phyloP scores from a whole-genome alignment of 2,329 filamentous ascomycete genomes.

The Didymella lethalis region DNA sequence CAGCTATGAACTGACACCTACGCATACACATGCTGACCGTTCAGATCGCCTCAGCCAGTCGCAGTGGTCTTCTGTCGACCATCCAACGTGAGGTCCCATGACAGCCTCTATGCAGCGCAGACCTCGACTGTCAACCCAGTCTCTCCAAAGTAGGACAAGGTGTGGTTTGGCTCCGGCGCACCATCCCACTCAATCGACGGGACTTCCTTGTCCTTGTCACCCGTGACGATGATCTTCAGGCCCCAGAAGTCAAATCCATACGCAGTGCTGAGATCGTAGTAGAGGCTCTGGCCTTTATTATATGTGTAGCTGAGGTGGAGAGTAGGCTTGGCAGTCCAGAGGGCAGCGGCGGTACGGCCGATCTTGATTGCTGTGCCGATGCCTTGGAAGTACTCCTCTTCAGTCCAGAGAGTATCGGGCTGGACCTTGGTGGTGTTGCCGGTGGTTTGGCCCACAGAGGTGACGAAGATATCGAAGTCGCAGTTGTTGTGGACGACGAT shows the following conservation, averaged over 20 bases:
- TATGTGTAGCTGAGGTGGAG: slow-evolving; percentile 38
- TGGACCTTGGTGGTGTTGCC: slow-evolving; percentile 17
- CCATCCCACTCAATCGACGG: slow-evolving; percentile 27
- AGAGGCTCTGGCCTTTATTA: slow-evolving; percentile 24
- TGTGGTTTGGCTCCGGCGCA: slow-evolving; percentile 23
- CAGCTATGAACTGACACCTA: not conserved
- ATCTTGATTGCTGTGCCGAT: slow-evolving; percentile 39
- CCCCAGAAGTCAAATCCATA: slow-evolving; percentile 35
- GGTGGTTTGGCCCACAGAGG: slow-evolving; percentile 24
- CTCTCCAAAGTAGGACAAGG: slow-evolving; percentile 25
- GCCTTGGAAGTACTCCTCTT: slow-evolving; percentile 27
- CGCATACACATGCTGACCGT: not conserved
- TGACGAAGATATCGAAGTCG: slow-evolving; percentile 32
- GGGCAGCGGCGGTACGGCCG: slow-evolving; percentile 20
- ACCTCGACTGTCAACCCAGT: slow-evolving; percentile 26
- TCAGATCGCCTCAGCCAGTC: no score
- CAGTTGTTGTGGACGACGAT: slow-evolving; percentile 40
- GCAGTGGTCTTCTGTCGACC: not conserved
- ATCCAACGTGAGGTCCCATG: not conserved
- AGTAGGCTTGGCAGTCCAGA: slow-evolving; percentile 27
- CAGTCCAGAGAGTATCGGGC: slow-evolving; percentile 15
- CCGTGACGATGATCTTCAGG: slow-evolving; percentile 24
- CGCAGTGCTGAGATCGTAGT: slow-evolving; percentile 35
- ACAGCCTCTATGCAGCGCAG: slow-evolving; percentile 8
- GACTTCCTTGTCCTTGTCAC: slow-evolving; percentile 16